Percentiles rank a stretch among this genome's conserved stretches.
These are phyloP conservation scores for Solanum chacoense DNA, from an alignment of 305 asterid genomes.

Conservation along the genomic window DNA sequence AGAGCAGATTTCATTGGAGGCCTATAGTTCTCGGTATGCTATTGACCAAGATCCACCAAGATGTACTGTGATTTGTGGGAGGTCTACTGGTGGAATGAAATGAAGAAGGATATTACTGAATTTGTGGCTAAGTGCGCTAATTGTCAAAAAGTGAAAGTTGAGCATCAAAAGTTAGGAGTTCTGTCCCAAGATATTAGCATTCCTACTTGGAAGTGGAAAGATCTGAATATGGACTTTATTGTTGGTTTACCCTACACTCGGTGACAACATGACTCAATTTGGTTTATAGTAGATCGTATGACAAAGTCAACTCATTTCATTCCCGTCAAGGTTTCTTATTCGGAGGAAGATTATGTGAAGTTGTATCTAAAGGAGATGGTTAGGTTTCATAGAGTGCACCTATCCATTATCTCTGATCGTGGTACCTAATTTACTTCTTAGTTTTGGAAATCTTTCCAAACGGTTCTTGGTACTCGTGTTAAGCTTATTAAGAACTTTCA, in stretches of 20 bases:
- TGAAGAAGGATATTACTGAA: background rate
- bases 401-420: background rate
- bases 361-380: background rate
- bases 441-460: background rate
- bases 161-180: background rate
- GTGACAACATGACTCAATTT: background rate
- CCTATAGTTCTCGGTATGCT: too few species aligned
- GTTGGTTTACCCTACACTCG: background rate
- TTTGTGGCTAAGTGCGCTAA: background rate
- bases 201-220: background rate
- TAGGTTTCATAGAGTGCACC: background rate
- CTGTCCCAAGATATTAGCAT: background rate
- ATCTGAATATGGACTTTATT: background rate
- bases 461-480: background rate
- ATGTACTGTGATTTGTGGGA: background rate
- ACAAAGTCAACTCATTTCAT: background rate
- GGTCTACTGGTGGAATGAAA: background rate
- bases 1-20: too few species aligned
- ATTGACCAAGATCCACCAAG: too few species aligned
- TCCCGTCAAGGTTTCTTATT: background rate
- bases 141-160: background rate
- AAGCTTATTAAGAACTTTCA: background rate
- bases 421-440: background rate
- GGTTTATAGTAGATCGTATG: background rate
- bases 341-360: background rate